phyloP scores from a whole-genome alignment of 768 basidiomycete species.

The Auricularia heimuer region DNA sequence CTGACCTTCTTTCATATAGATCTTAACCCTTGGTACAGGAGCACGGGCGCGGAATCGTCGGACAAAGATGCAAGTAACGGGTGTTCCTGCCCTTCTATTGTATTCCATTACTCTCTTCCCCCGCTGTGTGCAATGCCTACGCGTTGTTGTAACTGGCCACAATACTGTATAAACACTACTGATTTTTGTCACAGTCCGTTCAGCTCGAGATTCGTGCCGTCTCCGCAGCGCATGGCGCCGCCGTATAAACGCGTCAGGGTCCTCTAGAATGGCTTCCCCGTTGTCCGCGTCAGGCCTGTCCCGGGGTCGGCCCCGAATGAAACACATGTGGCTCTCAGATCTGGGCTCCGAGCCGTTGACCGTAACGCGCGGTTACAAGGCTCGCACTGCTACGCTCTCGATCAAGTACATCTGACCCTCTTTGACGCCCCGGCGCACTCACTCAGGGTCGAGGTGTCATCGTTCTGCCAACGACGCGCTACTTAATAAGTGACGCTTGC shows the following conservation, averaged over 20 bases:
- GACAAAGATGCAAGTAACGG: constrained; percentile 72
- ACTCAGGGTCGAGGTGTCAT: background rate
- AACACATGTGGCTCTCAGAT: too few species aligned
- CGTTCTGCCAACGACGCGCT: background rate
- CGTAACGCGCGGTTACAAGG: too few species aligned
- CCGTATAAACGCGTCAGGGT: too few species aligned
- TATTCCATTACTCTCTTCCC: background rate
- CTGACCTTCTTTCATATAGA: background rate
- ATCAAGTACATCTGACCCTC: background rate
- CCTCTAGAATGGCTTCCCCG: too few species aligned
- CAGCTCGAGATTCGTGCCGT: background rate
- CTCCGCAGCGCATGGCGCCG: too few species aligned
- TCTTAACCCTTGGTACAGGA: constrained; percentile 36
- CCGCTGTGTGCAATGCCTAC: background rate
- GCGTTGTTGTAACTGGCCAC: background rate
- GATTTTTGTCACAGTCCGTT: background rate
- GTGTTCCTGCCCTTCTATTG: background rate
- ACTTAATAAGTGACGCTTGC: too few species aligned
- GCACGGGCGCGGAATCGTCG: constrained; percentile 73
- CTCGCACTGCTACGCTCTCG: background rate
- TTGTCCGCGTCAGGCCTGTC: too few species aligned
- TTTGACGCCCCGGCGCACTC: background rate
- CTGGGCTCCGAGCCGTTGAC: too few species aligned
- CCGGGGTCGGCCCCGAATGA: too few species aligned
- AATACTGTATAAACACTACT: background rate